phyloP scores from a whole-genome alignment of 2,329 filamentous ascomycete species.

The Claviceps lovelessii region DNA sequence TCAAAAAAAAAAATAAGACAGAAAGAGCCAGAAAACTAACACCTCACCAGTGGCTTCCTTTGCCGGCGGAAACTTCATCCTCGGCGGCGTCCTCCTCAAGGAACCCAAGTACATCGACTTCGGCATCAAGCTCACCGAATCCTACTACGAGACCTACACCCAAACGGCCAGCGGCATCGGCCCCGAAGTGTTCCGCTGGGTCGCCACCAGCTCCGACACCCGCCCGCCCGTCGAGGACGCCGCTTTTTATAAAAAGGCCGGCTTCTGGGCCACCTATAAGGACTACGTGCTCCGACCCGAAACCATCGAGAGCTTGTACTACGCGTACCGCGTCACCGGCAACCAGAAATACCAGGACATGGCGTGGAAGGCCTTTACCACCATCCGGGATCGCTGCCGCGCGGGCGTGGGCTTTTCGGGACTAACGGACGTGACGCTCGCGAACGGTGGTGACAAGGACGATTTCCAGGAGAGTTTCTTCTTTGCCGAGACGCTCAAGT shows the following conservation, averaged over 20 bases:
- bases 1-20: background rate
- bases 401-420: slow-evolving; percentile 53
- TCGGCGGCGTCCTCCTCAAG: slow-evolving; percentile 58
- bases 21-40: too few relatives aligned
- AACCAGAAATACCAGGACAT: slow-evolving; percentile 65
- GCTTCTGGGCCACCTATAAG: slow-evolving; percentile 7
- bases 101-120: slow-evolving; percentile 55
- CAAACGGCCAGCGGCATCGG: slow-evolving; percentile 59
- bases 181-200: slow-evolving; percentile 57
- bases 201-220: slow-evolving; percentile 28
- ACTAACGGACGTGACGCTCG: slow-evolving; percentile 50
- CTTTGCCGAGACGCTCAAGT: slow-evolving; percentile 81
- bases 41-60: slow-evolving; percentile 54
- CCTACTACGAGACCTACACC: slow-evolving; percentile 63
- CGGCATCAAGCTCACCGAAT: slow-evolving; percentile 55
- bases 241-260: slow-evolving; percentile 56
- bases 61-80: slow-evolving; percentile 70
- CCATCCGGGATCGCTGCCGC: slow-evolving; percentile 49
- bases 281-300: slow-evolving; percentile 63
- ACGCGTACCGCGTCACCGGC: slow-evolving; percentile 68
- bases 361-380: slow-evolving; percentile 65
- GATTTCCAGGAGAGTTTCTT: slow-evolving; percentile 78
- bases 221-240: slow-evolving; percentile 31
- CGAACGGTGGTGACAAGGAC: slow-evolving; percentile 42
- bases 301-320: slow-evolving; percentile 74